These are phyloP conservation scores for Dimocarpus longan DNA, from an alignment of 345 rosid species.

Conservation along the genomic window DNA sequence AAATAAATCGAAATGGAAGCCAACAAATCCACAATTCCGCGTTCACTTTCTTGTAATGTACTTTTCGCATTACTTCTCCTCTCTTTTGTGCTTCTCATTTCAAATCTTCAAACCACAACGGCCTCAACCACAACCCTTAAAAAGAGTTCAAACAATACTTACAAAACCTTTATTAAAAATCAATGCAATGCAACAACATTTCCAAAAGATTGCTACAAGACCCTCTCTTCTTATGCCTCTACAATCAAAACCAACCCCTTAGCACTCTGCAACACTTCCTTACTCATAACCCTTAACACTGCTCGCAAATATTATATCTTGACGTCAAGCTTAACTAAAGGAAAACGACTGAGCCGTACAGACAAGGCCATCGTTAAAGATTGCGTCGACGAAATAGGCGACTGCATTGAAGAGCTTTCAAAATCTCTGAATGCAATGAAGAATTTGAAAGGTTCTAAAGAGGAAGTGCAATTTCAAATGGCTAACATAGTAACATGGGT, in stretches of 20 bases:
- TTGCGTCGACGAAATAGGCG: conserved; percentile 50
- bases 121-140: conserved; percentile 29
- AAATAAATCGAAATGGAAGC: conserved; percentile 1
- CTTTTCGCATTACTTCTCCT: conserved; percentile 10
- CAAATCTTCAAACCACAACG: conserved; percentile 14
- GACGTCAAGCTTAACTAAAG: conserved; percentile 31
- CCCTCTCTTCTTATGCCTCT: conserved; percentile 52
- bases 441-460: conserved; percentile 13
- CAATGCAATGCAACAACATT: conserved; percentile 59
- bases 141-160: conserved; percentile 19
- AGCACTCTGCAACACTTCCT: conserved; percentile 56
- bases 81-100: conserved; percentile 23
- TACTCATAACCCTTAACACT: conserved; percentile 45
- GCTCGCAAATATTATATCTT: conserved; percentile 34
- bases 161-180: conserved; percentile 49
- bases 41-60: background rate
- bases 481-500: conserved; percentile 56
- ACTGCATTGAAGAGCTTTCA: conserved; percentile 54
- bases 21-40: background rate
- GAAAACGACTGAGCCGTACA: conserved; percentile 27
- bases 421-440: conserved; percentile 47
- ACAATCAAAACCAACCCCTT: conserved; percentile 49
- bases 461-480: conserved; percentile 32
- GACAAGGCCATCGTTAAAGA: conserved; percentile 51
- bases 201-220: conserved; percentile 56